phyloP scores from a whole-genome alignment of 257 asterid genomes.

The Gardenia jasminoides region DNA sequence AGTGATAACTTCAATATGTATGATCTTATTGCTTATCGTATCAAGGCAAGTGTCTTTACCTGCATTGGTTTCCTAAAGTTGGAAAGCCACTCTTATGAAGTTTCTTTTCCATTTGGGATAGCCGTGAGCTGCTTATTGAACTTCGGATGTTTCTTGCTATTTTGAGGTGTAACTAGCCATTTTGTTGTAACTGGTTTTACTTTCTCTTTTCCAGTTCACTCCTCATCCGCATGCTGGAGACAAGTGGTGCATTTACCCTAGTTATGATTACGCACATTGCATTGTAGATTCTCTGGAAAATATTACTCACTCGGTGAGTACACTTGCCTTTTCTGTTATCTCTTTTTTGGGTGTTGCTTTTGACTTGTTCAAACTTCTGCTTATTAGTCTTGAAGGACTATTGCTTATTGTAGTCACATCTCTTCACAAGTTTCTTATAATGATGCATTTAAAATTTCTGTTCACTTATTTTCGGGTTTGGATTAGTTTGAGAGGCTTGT shows the following conservation, averaged over 20 bases:
- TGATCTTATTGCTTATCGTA: constrained; percentile 92
- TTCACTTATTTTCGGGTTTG: neutral
- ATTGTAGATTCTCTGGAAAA: constrained; percentile 94
- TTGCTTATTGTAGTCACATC: neutral
- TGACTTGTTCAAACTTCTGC: neutral
- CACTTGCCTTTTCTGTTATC: constrained; percentile 6
- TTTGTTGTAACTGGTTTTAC: constrained; percentile 18
- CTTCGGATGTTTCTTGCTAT: neutral
- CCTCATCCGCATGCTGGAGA: constrained; percentile 99
- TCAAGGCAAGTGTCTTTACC: constrained; percentile 59
- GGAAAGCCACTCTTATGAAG: neutral
- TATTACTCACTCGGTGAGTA: constrained; percentile 87
- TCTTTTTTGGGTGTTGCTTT: neutral
- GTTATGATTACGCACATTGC: constrained; percentile 95
- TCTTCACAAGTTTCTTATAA: neutral
- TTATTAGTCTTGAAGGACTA: neutral
- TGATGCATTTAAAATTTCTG: neutral
- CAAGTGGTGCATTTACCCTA: constrained; percentile 97
- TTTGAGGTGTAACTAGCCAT: constrained; percentile 1
- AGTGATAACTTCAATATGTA: constrained; percentile 92
- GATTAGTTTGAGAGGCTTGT: neutral
- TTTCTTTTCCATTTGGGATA: neutral
- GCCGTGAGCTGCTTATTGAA: neutral
- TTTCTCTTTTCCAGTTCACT: constrained; percentile 58
- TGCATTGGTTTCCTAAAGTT: constrained; percentile 4